Evolutionary conservation across 2,329 filamentous ascomycete species (phyloP), one percentile per base, ranked within the genome.

Genomic region (Nannizziopsis arthrosporioides): DNA sequence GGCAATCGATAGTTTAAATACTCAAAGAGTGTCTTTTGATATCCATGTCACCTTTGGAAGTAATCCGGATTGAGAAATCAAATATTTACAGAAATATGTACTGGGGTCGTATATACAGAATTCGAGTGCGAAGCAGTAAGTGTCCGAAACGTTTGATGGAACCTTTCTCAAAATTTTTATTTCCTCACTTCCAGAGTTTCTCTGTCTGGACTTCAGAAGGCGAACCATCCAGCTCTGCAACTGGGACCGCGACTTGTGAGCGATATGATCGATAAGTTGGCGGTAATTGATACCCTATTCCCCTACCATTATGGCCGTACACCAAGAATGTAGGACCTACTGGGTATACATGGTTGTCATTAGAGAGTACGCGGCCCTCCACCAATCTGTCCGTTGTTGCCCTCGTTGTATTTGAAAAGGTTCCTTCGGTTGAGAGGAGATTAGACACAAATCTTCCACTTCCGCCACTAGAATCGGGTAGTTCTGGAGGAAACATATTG

Each of bases 391-490:
- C 22, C 22, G 22, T 27, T 7, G 14, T 37, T 22, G 8, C 31
- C 14, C 34, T 34, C 27, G 8, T 38, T 11, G n/a, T 45, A 44
- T 31, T 3, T 27, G 22, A 27, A 27, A 7, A 3, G 7, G 22
- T 7, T 27, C 22, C 22, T 27, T 7, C 22, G 7, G 22, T 27
- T 27, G 22, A 27, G 7, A 27, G 22, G 4, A 7, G 22, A 27
- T 27, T 27, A 7, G 22, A 27, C 22, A 27, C 22, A 7, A 27
- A 27, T 27, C 22, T 41, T 19, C 17, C 35, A 2, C 22, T 17
- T 18, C 44, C 36, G 11, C 44, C 44, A 7, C 37, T 47, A 5
- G 46, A 42, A 18, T 48, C 46, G 1, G 39, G 39, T n/a, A 48
- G 11, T 31, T 48, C 46, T 4, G 39, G 31, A 3, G 46, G 39